Evolutionary conservation across 1,284 basidiomycete genomes (phyloP).

Genomic region (Athelia sp.): DNA sequence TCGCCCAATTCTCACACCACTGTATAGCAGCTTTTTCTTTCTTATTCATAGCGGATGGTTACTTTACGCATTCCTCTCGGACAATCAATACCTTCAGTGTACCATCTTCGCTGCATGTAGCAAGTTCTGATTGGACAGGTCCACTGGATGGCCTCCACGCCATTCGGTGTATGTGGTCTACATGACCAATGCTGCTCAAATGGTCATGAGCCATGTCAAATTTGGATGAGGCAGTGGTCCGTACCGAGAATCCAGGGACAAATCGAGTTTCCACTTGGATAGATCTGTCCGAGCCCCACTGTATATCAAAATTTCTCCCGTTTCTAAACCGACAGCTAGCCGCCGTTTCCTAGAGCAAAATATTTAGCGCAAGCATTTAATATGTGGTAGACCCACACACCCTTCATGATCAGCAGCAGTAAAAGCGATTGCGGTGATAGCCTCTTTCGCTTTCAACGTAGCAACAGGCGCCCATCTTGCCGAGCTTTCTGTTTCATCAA

Average conservation of each 20-base stretch:
- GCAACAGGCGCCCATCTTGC: slow-evolving; percentile 45
- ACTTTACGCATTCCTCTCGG: slow-evolving; percentile 32
- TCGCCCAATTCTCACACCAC: slow-evolving; percentile 41
- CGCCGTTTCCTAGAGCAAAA: slow-evolving; percentile 37
- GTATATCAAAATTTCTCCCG: slow-evolving; percentile 60
- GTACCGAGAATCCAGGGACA: slow-evolving; percentile 45
- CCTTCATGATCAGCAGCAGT: slow-evolving; percentile 33
- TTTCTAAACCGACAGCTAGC: slow-evolving; percentile 71
- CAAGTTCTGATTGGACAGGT: slow-evolving; percentile 32
- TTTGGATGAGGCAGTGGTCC: slow-evolving; percentile 11
- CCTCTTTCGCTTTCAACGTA: slow-evolving; percentile 56
- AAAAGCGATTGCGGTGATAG: slow-evolving; percentile 72
- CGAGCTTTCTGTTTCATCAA: slow-evolving; percentile 15
- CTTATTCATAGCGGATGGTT: slow-evolving; percentile 36
- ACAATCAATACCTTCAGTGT: slow-evolving; percentile 68
- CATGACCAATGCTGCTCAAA: slow-evolving; percentile 50
- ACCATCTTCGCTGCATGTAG: slow-evolving; percentile 74
- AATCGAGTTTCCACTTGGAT: slow-evolving; percentile 43
- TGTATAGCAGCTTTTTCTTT: slow-evolving; percentile 68
- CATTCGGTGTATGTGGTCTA: slow-evolving; percentile 65
- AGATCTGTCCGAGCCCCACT: slow-evolving; percentile 25
- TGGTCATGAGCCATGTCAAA: slow-evolving; percentile 6
- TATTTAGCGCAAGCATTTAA: background rate
- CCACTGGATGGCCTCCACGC: slow-evolving; percentile 51
- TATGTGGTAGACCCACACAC: background rate